Conservation (phyloP, 306 rosid species). For the Prunus padus region DNA sequence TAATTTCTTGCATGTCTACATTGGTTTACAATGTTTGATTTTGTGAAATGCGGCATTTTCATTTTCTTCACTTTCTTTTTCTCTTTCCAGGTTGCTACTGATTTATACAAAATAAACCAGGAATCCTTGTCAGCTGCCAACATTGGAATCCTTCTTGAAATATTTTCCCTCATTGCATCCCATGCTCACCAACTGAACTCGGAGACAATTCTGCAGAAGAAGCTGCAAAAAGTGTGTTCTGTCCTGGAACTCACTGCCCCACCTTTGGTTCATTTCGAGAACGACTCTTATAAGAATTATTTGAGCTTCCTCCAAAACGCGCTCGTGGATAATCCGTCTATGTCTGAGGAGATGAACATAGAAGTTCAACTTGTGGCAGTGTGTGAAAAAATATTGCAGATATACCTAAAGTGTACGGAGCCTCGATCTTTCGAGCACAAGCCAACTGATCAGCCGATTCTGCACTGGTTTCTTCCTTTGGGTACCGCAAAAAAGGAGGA, state of each 20-base stretch:
- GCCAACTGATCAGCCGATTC: slow-evolving; percentile 35
- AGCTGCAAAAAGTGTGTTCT: slow-evolving; percentile 82
- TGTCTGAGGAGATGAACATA: slow-evolving; percentile 47
- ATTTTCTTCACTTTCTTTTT: slow-evolving; percentile 1
- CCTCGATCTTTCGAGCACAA: slow-evolving; percentile 35
- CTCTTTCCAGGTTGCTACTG: slow-evolving; percentile 60
- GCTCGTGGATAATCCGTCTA: slow-evolving; percentile 28
- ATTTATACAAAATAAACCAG: slow-evolving; percentile 59
- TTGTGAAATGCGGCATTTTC: slow-evolving; percentile 12
- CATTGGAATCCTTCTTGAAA: slow-evolving; percentile 59
- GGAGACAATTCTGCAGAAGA: slow-evolving; percentile 59
- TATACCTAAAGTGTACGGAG: slow-evolving; percentile 71
- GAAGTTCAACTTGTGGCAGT: slow-evolving; percentile 65
- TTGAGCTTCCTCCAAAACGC: slow-evolving; percentile 67
- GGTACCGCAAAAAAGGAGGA: slow-evolving; percentile 87
- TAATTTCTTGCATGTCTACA: background rate
- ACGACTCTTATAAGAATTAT: slow-evolving; percentile 71
- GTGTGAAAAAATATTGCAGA: slow-evolving; percentile 65
- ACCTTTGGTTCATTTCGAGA: slow-evolving; percentile 97
- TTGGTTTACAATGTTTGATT: slow-evolving; percentile 6
- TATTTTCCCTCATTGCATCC: slow-evolving; percentile 60
- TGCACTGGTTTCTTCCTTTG: slow-evolving; percentile 65
- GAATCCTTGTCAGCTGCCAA: slow-evolving; percentile 52
- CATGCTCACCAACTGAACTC: slow-evolving; percentile 80
- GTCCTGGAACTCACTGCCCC: slow-evolving; percentile 87